phyloP scores from a whole-genome alignment of 1,284 basidiomycete species.

The Microbotryomycetes sp. region DNA sequence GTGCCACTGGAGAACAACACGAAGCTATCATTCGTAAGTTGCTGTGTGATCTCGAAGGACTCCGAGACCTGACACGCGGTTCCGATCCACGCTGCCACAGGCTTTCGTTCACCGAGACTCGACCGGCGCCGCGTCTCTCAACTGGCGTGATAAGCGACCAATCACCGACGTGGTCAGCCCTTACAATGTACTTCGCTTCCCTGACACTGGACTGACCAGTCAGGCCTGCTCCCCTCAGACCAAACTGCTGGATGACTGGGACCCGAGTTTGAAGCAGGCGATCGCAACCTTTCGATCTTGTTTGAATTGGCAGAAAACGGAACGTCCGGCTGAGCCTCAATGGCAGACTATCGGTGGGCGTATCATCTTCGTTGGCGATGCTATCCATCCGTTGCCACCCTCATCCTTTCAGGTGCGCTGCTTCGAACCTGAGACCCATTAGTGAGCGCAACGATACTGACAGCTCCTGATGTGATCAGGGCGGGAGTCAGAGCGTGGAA shows the following conservation, averaged over 20 bases:
- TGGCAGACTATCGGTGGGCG: conserved; percentile 21
- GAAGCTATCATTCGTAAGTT: conserved; percentile 12
- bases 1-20: conserved; percentile 18
- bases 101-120: conserved; percentile 19
- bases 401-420: background rate
- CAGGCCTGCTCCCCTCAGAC: background rate
- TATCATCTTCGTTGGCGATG: conserved; percentile 28
- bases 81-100: too few species aligned
- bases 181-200: background rate
- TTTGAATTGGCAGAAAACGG: conserved; percentile 21
- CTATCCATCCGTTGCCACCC: conserved; percentile 14
- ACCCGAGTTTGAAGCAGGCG: conserved; percentile 3
- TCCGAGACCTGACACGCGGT: background rate
- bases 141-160: conserved; percentile 9
- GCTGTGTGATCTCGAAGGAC: background rate
- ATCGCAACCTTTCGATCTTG: conserved; percentile 10
- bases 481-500: conserved; percentile 17
- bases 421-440: background rate
- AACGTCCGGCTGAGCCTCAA: conserved; percentile 4
- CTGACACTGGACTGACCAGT: background rate
- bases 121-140: background rate
- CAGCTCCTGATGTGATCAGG: too few species aligned
- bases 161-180: conserved; percentile 5
- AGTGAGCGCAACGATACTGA: background rate
- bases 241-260: conserved; percentile 12